Percentiles rank a stretch among this genome's conserved stretches.
Conservation (phyloP, 2,329 filamentous ascomycete species). For the Diaporthe humulicola region DNA sequence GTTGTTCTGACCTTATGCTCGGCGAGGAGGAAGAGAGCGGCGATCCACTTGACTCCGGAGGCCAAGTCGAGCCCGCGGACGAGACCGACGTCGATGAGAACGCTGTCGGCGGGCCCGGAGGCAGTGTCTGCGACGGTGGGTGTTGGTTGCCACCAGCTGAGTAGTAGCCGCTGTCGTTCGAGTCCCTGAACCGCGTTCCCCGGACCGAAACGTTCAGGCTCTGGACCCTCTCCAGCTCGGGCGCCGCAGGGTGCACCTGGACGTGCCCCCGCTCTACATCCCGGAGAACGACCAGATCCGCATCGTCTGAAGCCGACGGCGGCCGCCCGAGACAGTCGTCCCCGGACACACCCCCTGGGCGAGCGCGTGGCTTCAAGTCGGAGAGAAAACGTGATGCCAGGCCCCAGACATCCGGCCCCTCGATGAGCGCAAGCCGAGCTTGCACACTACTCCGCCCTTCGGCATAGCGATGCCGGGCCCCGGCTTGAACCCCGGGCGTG, state of each 20-base stretch:
- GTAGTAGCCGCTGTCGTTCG: slow-evolving; percentile 35
- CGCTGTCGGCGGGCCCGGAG: background rate
- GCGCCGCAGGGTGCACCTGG: background rate
- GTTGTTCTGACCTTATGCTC: background rate
- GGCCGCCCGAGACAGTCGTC: background rate
- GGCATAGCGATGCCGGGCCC: too few relatives aligned
- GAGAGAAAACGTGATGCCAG: background rate
- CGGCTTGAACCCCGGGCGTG: too few relatives aligned
- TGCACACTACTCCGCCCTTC: too few relatives aligned
- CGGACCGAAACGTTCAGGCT: slow-evolving; percentile 16
- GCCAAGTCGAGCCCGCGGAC: background rate
- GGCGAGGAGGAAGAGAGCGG: background rate
- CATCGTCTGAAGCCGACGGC: too few relatives aligned
- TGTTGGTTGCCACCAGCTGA: background rate
- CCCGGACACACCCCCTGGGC: background rate
- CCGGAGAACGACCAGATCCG: background rate
- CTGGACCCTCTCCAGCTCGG: background rate
- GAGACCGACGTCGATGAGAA: background rate
- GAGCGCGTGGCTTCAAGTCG: background rate
- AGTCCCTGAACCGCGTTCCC: background rate
- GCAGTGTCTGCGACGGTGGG: too few relatives aligned
- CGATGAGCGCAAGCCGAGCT: slow-evolving; percentile 16
- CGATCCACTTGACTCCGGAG: background rate
- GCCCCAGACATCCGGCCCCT: slow-evolving; percentile 16
- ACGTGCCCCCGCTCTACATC: background rate